Conservation (phyloP, 1,284 basidiomycete species). For the Prillingera fragicola region DNA sequence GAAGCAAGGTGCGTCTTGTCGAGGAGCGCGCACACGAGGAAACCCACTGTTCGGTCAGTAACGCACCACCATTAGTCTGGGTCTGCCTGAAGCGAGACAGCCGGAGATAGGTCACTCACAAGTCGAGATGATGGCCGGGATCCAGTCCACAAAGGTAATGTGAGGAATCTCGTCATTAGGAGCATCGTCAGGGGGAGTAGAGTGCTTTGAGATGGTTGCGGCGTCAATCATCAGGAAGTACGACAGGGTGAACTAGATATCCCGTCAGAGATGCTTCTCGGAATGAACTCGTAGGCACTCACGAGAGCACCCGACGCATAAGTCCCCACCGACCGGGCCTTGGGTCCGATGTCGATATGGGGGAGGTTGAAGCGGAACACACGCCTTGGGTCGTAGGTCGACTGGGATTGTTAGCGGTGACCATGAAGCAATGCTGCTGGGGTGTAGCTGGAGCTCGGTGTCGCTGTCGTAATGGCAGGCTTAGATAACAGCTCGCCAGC, state of each 20-base stretch:
- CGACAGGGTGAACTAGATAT: constrained; percentile 75
- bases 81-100: no score
- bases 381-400: constrained; percentile 80
- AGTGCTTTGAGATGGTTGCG: constrained; percentile 77
- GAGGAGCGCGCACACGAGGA: constrained; percentile 87
- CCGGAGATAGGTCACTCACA: constrained; percentile 32
- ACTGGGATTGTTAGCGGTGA: constrained; percentile 22
- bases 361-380: constrained; percentile 60
- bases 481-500: background rate
- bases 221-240: constrained; percentile 97
- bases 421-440: background rate
- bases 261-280: no score
- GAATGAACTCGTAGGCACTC: constrained; percentile 50
- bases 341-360: constrained; percentile 44
- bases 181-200: constrained; percentile 63
- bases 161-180: constrained; percentile 69
- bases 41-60: constrained; percentile 58
- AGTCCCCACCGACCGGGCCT: constrained; percentile 69
- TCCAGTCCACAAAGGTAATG: constrained; percentile 88
- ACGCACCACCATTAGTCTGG: no score
- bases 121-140: constrained; percentile 88
- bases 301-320: constrained; percentile 88
- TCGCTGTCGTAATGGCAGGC: background rate
- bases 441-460: background rate
- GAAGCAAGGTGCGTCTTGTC: constrained; percentile 86